Conservation (phyloP, 208 protist species). For the Trypanosoma mega region DNA sequence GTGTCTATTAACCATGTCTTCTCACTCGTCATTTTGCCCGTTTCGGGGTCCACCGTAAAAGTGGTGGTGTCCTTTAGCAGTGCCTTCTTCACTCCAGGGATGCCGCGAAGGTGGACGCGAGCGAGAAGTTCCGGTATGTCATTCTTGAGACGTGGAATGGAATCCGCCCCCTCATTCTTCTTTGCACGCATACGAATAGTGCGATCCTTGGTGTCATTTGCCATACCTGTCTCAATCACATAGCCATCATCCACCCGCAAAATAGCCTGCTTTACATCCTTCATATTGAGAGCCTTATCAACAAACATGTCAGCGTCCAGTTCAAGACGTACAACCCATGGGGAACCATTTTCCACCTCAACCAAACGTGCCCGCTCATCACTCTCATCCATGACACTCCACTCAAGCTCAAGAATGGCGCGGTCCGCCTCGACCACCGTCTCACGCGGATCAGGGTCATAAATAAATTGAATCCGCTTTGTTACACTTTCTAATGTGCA, state of each 20-base stretch:
- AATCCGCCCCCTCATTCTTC: conserved; percentile 43
- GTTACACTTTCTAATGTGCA: conserved; percentile 94
- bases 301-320: conserved; percentile 91
- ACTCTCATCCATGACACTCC: conserved; percentile 58
- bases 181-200: conserved; percentile 91
- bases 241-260: conserved; percentile 74
- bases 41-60: conserved; percentile 49
- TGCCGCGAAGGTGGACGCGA: conserved; percentile 90
- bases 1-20: conserved; percentile 93
- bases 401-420: conserved; percentile 65
- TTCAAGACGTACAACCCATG: conserved; percentile 96
- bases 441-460: conserved; percentile 94
- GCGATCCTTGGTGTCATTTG: conserved; percentile 90
- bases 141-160: conserved; percentile 61
- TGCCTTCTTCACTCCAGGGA: conserved; percentile 95
- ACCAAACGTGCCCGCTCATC: conserved; percentile 40
- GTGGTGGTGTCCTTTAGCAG: conserved; percentile 65
- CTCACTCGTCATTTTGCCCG: conserved; percentile 46
- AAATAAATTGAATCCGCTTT: conserved; percentile 94
- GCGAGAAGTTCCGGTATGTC: conserved; percentile 65
- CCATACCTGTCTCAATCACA: conserved; percentile 89
- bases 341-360: conserved; percentile 63
- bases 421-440: conserved; percentile 95
- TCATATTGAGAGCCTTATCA: conserved; percentile 93
- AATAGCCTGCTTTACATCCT: conserved; percentile 93